Evolutionary conservation across 805 yeast genomes (phyloP).

Genomic region (Barnettozyma sucrosica): DNA sequence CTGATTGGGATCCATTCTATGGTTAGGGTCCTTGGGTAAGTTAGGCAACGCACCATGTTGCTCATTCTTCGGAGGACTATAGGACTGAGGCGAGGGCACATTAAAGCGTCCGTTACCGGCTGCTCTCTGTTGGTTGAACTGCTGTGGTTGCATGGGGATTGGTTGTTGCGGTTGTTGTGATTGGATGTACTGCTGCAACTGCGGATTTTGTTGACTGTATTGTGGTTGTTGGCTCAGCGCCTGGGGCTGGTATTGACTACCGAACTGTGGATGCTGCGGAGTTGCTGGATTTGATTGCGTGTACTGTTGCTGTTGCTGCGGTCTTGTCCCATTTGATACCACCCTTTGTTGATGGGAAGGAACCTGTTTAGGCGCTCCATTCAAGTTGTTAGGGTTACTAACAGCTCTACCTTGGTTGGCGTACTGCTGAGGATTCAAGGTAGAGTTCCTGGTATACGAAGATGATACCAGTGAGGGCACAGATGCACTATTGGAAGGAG

Average conservation of each 20-base stretch:
- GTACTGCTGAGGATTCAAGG: conserved; percentile 6
- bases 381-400: background rate
- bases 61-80: conserved; percentile 3
- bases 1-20: conserved; percentile 14
- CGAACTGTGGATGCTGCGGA: conserved; percentile 2
- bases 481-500: conserved; percentile 2
- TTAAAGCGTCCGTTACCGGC: background rate
- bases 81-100: background rate
- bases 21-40: conserved; percentile 6
- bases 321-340: background rate
- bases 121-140: conserved; percentile 7
- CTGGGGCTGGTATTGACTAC: background rate
- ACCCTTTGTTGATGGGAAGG: conserved; percentile 4
- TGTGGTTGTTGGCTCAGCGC: background rate
- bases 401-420: background rate
- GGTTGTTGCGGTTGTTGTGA: conserved; percentile 5
- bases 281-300: background rate
- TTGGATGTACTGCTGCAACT: background rate
- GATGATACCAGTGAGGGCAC: background rate
- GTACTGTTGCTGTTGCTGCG: background rate
- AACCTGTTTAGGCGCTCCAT: background rate
- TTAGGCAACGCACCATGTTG: conserved; percentile 2
- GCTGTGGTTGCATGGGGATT: conserved; percentile 8
- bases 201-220: background rate
- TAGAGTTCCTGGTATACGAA: conserved; percentile 5